Percentiles rank a stretch among this genome's conserved stretches.
Conservation (phyloP, 2,329 filamentous ascomycete genomes). For the Daldinia sp. region DNA sequence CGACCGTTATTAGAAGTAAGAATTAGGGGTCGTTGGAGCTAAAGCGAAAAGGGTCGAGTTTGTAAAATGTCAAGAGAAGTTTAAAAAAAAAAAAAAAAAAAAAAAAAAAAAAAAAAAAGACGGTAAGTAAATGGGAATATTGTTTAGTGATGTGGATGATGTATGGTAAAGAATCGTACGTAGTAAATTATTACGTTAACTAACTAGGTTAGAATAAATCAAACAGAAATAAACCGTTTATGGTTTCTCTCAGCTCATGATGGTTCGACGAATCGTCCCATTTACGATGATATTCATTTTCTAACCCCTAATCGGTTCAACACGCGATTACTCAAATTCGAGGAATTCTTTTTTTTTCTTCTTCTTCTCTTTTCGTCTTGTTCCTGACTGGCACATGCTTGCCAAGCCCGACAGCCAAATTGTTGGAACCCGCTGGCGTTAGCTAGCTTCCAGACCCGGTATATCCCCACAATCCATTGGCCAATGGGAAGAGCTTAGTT, state of each 20-base stretch:
- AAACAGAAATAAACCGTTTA: not conserved
- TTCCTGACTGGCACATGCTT: conserved; percentile 30
- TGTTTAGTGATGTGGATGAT: too few species aligned
- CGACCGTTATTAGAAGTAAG: not conserved
- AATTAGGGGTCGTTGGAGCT: conserved; percentile 15
- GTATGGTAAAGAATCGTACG: too few species aligned
- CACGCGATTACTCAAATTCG: conserved; percentile 5
- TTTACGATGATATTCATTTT: conserved; percentile 32
- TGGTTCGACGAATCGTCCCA: conserved; percentile 46
- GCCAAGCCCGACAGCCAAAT: conserved; percentile 30
- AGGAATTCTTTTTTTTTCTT: conserved; percentile 8
- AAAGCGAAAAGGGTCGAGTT: conserved; percentile 14
- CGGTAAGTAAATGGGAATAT: too few species aligned
- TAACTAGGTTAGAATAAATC: not conserved
- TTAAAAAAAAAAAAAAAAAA: too few species aligned
- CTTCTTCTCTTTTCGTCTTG: not conserved
- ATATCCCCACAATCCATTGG: conserved; percentile 5
- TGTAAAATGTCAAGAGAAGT: too few species aligned
- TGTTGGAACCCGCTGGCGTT: conserved; percentile 17
- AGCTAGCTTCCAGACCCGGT: conserved; percentile 3
- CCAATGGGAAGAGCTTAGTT: conserved; percentile 11
- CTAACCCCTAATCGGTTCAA: conserved; percentile 26
- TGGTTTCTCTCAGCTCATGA: conserved; percentile 43
- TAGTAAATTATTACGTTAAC: too few species aligned
- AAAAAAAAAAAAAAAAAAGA: too few species aligned